Evolutionary conservation across 2,329 filamentous ascomycete genomes (phyloP).

Genomic region (Penicillium sp.): DNA sequence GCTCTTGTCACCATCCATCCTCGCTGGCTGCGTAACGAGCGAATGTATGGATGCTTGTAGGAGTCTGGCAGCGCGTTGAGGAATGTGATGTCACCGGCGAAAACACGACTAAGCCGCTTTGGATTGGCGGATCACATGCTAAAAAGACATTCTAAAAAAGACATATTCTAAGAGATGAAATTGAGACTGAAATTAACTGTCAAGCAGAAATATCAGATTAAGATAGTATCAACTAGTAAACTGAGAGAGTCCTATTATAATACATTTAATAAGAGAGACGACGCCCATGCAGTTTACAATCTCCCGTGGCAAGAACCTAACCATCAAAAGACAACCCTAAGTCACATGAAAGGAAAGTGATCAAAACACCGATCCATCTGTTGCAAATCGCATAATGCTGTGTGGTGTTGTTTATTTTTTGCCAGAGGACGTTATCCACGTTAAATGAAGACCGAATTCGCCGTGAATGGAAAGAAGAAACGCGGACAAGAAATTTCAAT

Average conservation of each 20-base stretch:
- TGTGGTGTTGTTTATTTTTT: conserved; percentile 5
- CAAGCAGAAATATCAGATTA: background rate
- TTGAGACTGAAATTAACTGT: background rate
- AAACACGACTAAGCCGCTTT: conserved; percentile 4
- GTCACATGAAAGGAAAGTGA: conserved; percentile 10
- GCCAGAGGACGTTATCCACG: conserved; percentile 2
- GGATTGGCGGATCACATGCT: conserved; percentile 8
- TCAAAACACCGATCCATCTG: conserved; percentile 4
- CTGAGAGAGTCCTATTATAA: conserved; percentile 4
- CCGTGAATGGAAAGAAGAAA: conserved; percentile 1
- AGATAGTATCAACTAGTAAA: background rate
- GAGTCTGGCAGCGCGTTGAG: background rate
- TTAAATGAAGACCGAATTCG: conserved; percentile 7
- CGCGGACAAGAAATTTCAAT: conserved; percentile 1
- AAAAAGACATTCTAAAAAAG: background rate
- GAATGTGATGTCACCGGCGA: conserved; percentile 10
- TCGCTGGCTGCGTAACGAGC: background rate
- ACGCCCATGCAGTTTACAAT: conserved; percentile 12
- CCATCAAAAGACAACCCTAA: conserved; percentile 8
- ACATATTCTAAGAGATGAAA: too few relatives aligned
- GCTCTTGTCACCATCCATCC: conserved; percentile 8
- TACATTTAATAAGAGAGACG: conserved; percentile 7
- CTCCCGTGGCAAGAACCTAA: conserved; percentile 3
- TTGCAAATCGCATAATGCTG: conserved; percentile 6
- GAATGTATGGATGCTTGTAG: background rate